A percentile compares a stretch with the other conserved stretches of the same genome.
Evolutionary conservation across 345 rosid genomes (phyloP).

Genomic region (Passiflora organensis): DNA sequence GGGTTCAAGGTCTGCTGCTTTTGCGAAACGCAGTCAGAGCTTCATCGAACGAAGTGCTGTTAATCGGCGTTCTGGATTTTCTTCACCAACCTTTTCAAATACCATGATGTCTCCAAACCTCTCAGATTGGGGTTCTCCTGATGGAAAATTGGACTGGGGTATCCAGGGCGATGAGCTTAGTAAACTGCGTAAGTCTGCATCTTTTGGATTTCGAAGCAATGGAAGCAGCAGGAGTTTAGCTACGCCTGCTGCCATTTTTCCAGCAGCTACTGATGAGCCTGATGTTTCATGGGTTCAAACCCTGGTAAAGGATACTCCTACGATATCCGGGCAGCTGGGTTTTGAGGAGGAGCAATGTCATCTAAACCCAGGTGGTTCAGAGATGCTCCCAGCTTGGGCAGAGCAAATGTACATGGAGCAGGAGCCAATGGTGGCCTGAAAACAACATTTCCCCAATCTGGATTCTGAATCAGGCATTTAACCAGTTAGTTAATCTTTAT

Average conservation of each 20-base stretch:
- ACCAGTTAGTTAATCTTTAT: conserved; percentile 25
- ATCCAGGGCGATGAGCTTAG: conserved; percentile 68
- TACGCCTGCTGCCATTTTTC: conserved; percentile 14
- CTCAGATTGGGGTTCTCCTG: conserved; percentile 69
- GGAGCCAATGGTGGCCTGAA: conserved; percentile 73
- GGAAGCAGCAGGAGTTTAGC: conserved; percentile 23
- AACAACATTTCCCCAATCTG: conserved; percentile 9
- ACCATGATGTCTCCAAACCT: conserved; percentile 26
- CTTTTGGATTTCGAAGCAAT: conserved; percentile 49
- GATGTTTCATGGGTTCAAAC: conserved; percentile 77
- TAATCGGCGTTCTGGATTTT: conserved; percentile 32
- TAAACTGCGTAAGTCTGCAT: conserved; percentile 61
- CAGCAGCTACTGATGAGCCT: conserved; percentile 44
- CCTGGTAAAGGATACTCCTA: conserved; percentile 46
- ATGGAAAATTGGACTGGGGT: conserved; percentile 80
- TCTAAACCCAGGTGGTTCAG: conserved; percentile 26
- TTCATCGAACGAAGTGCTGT: conserved; percentile 50
- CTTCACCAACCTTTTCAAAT: conserved; percentile 36
- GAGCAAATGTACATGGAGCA: conserved; percentile 76
- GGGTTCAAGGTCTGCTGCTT: conserved; percentile 59
- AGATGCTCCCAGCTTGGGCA: conserved; percentile 56
- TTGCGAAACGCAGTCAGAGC: conserved; percentile 67
- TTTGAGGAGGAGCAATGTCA: conserved; percentile 38
- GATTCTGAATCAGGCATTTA: too few species aligned
- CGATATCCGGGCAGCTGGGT: conserved; percentile 20